Base-by-base conservation (phyloP, 805 yeast genomes). In the Brettanomyces anomalus region DNA sequence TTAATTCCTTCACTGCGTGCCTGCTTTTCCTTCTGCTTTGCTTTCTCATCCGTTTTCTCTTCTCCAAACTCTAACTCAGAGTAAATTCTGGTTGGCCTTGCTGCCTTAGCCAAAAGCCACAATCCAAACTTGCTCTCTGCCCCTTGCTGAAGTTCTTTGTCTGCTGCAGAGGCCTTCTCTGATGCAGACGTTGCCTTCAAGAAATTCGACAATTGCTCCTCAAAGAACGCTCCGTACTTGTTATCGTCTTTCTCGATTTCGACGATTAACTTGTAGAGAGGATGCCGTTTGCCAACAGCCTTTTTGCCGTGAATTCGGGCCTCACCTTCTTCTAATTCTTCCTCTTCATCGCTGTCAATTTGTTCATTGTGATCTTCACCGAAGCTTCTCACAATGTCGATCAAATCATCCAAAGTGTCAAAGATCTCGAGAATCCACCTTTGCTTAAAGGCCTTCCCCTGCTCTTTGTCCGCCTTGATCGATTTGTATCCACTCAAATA, bases 301-400 rank as follows among this genome's bases (percentile, higher is more conserved):
- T 7, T n/a, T 10, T 15, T 17, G 20, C 15, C 35, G 5, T 38
- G 14, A 2, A 10, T 18, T 54, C 64, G 44, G 5, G 60, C 41
- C 14, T 40, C 65, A 5, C 57, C 66, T 7, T 56, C 61, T 7
- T 56, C 60, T 5, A 58, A 64, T 1, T 62, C 67, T 42, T 53
- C 71, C 42, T 76, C 82, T 32, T 63, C 67, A 42, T 75, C 81
- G 55, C 78, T 72, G 45, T 76, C 85, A 26, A 78, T 63, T 11
- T 79, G 81, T 50, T 78, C 85, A 26, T 68, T 73, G 20, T 72
- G 67, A 39, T 73, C 72, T 36, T 68, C 66, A 21, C 87, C 89
- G 47, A 83, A 82, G 53, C 77, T 76, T 48, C 75, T 77, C 28
- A 80, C 68, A 46, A 83, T 74, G 44, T 82, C 89, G 28, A 84